These are phyloP conservation scores for Yarrowia sp. DNA, from an alignment of 805 yeast species.

Conservation along the genomic window DNA sequence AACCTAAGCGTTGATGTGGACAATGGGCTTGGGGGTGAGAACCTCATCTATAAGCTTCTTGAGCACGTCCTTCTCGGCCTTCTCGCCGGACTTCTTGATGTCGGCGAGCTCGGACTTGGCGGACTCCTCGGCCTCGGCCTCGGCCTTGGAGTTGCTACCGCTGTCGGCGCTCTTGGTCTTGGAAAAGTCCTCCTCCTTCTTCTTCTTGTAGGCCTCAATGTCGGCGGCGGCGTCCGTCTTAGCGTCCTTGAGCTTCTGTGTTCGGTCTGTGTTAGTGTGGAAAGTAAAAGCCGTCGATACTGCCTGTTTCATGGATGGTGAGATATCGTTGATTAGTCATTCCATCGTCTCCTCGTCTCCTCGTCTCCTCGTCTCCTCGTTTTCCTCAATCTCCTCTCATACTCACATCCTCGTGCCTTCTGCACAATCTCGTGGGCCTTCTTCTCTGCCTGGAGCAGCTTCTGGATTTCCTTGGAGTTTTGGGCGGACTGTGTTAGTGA, in stretches of 20 bases:
- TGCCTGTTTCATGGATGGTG: too few species aligned
- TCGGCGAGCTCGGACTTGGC: constrained; percentile 73
- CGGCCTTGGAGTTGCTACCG: constrained; percentile 77
- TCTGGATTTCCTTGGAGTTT: constrained; percentile 67
- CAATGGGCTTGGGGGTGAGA: constrained; percentile 76
- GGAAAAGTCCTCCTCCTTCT: constrained; percentile 83
- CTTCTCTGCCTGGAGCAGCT: constrained; percentile 84
- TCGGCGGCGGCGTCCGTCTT: constrained; percentile 91
- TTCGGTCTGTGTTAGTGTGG: constrained; percentile 65
- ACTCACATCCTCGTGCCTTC: constrained; percentile 85
- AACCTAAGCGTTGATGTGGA: constrained; percentile 76
- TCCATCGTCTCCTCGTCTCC: constrained; percentile 6
- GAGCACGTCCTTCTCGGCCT: constrained; percentile 71
- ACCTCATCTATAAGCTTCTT: constrained; percentile 81
- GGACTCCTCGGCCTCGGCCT: constrained; percentile 75
- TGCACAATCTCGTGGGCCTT: constrained; percentile 96
- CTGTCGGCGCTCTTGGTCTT: constrained; percentile 71
- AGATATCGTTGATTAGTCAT: too few species aligned
- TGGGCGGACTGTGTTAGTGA: constrained; percentile 52
- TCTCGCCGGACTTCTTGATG: constrained; percentile 68
- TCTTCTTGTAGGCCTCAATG: constrained; percentile 81
- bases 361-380: background rate
- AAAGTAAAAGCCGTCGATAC: constrained; percentile 43
- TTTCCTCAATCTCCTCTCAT: constrained; percentile 38
- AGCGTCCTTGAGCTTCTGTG: constrained; percentile 89